These are phyloP conservation scores for Cordyceps fumosorosea DNA, from an alignment of 2,329 filamentous ascomycete species.

Conservation along the genomic window DNA sequence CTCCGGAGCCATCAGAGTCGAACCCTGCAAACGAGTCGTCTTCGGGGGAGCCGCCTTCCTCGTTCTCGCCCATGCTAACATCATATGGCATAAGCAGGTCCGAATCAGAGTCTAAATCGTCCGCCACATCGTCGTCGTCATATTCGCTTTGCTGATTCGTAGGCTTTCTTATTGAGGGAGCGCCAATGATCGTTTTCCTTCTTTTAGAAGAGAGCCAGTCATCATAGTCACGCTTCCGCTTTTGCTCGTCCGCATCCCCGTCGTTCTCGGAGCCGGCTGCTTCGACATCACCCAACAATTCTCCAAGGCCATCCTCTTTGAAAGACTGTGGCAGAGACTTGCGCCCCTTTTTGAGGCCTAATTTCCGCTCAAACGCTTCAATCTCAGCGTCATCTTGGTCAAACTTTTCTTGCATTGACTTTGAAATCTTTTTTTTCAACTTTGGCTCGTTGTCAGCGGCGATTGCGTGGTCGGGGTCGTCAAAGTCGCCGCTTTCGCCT, in stretches of 20 bases:
- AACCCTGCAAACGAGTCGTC: slow-evolving; percentile 35
- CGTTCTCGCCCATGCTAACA: slow-evolving; percentile 21
- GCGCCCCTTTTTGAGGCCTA: slow-evolving; percentile 71
- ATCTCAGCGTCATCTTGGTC: slow-evolving; percentile 85
- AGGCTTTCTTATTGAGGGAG: slow-evolving; percentile 20
- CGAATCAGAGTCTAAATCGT: slow-evolving; percentile 29
- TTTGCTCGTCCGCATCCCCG: slow-evolving; percentile 52
- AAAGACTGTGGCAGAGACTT: slow-evolving; percentile 69
- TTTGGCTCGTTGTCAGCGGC: slow-evolving; percentile 20
- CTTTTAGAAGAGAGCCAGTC: slow-evolving; percentile 56
- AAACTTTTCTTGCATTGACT: slow-evolving; percentile 53
- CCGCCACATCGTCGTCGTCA: slow-evolving; percentile 21
- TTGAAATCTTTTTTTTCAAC: slow-evolving; percentile 25
- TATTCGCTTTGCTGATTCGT: slow-evolving; percentile 24
- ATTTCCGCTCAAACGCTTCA: slow-evolving; percentile 74
- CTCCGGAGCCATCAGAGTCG: slow-evolving; percentile 30
- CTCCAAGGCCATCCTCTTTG: slow-evolving; percentile 75
- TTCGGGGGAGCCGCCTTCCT: slow-evolving; percentile 12
- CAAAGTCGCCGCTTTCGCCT: slow-evolving; percentile 19
- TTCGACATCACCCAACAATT: slow-evolving; percentile 64
- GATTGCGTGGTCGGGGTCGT: slow-evolving; percentile 17
- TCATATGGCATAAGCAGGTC: slow-evolving; percentile 24
- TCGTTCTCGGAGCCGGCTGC: slow-evolving; percentile 37
- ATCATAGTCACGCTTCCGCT: slow-evolving; percentile 51
- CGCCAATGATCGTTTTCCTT: slow-evolving; percentile 30